phyloP scores from a whole-genome alignment of 495 filamentous ascomycete genomes.

The Neurospora pannonica region DNA sequence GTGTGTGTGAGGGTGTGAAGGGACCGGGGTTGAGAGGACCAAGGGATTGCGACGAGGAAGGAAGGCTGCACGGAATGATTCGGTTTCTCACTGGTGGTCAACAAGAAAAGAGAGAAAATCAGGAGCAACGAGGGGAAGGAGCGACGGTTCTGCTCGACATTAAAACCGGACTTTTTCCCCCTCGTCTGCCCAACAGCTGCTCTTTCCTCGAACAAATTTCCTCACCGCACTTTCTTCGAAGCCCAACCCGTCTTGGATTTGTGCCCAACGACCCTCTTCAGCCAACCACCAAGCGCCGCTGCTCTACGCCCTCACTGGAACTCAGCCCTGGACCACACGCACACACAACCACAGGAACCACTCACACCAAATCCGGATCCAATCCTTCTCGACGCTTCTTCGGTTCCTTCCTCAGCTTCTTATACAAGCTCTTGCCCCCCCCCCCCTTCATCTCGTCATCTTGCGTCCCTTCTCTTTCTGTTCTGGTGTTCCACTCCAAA shows the following conservation, averaged over 20 bases:
- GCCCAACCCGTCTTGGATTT: slow-evolving; percentile 37
- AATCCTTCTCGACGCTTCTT: not conserved
- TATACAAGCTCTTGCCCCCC: not conserved
- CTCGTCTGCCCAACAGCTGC: slow-evolving; percentile 40
- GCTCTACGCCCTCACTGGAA: not conserved
- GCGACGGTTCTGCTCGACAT: slow-evolving; percentile 15
- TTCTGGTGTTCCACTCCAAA: not conserved
- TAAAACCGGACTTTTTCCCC: slow-evolving; percentile 38
- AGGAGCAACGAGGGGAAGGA: slow-evolving; percentile 3
- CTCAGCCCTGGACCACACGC: not conserved
- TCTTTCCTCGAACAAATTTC: slow-evolving; percentile 22
- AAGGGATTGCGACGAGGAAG: slow-evolving; percentile 4
- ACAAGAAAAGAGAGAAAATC: not conserved
- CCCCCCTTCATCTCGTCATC: not conserved
- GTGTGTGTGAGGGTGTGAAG: not conserved
- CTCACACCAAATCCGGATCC: not conserved
- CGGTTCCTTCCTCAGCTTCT: not conserved
- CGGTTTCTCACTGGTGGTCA: not conserved
- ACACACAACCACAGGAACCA: not conserved
- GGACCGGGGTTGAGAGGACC: not conserved
- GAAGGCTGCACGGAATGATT: not conserved
- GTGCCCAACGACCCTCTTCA: slow-evolving; percentile 29
- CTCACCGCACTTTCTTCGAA: slow-evolving; percentile 23
- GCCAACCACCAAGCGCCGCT: not conserved
- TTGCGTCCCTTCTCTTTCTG: not conserved